A percentile compares a stretch with the other conserved stretches of the same genome.
These are phyloP conservation scores for Solanum raphanifolium DNA, from an alignment of 257 asterid genomes.

Conservation along the genomic window DNA sequence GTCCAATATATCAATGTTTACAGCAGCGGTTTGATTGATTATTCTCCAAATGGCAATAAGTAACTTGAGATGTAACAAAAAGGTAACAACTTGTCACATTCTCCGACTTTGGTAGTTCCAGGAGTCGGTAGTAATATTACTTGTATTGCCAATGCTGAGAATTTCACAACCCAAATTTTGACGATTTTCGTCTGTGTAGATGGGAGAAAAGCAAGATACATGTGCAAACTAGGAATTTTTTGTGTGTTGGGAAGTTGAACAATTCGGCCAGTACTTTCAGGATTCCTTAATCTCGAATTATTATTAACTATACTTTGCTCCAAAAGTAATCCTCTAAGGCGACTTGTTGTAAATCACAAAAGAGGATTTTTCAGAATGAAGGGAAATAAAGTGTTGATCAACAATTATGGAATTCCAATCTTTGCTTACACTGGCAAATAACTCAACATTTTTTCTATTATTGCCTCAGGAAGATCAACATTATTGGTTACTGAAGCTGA, in stretches of 20 bases:
- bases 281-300: neutral
- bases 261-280: neutral
- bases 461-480: neutral
- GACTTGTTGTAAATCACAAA: neutral
- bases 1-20: neutral
- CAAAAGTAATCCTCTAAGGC: neutral
- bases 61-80: neutral
- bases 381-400: neutral
- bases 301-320: neutral
- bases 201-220: neutral
- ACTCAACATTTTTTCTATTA: neutral
- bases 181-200: neutral
- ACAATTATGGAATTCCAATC: neutral
- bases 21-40: neutral
- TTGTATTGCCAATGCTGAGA: neutral
- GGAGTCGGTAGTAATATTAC: neutral
- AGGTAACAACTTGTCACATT: neutral
- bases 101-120: neutral
- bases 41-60: neutral
- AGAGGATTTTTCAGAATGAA: neutral
- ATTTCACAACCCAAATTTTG: neutral
- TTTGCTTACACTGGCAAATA: neutral
- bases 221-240: neutral
- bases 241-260: neutral
- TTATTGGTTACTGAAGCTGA: neutral